Conservation (phyloP, 1,139 yeast genomes). For the Geotrichum histeridarum region DNA sequence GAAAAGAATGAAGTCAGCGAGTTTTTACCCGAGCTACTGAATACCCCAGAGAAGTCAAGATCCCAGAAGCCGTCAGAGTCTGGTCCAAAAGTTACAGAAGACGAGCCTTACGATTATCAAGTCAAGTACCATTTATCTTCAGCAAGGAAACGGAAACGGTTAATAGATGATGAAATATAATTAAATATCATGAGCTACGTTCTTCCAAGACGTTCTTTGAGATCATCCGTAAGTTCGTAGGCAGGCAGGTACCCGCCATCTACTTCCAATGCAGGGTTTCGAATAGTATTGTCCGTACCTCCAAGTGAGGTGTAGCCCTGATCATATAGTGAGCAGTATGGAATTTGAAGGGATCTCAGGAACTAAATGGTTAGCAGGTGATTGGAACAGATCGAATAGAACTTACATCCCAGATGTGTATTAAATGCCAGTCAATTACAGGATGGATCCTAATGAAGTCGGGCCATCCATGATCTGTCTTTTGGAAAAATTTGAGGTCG, state of each 20-base stretch:
- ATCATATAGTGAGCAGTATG: constrained; percentile 69
- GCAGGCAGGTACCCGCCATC: constrained; percentile 29
- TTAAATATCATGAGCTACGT: not conserved
- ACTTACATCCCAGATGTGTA: constrained; percentile 60
- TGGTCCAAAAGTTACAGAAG: not conserved
- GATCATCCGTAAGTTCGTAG: constrained; percentile 13
- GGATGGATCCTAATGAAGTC: constrained; percentile 72
- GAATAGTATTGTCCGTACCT: constrained; percentile 59
- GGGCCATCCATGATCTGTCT: constrained; percentile 89
- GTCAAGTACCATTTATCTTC: not conserved
- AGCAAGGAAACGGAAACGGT: not conserved
- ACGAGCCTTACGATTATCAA: not conserved
- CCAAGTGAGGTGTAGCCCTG: constrained; percentile 79
- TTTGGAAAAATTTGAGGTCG: constrained; percentile 50
- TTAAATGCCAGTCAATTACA: constrained; percentile 73
- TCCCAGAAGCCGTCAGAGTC: too few relatives aligned
- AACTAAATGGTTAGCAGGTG: constrained; percentile 35
- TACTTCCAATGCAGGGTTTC: constrained; percentile 52
- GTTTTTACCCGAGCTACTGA: not conserved
- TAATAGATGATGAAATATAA: constrained; percentile 4
- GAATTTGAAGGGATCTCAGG: constrained; percentile 46
- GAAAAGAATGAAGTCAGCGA: not conserved
- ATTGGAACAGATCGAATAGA: not conserved
- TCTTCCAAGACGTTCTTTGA: constrained; percentile 15
- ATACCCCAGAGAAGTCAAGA: too few relatives aligned